Evolutionary conservation across 192 early-diverging fungal species (phyloP).

Genomic region (Coemansia nantahalensis): DNA sequence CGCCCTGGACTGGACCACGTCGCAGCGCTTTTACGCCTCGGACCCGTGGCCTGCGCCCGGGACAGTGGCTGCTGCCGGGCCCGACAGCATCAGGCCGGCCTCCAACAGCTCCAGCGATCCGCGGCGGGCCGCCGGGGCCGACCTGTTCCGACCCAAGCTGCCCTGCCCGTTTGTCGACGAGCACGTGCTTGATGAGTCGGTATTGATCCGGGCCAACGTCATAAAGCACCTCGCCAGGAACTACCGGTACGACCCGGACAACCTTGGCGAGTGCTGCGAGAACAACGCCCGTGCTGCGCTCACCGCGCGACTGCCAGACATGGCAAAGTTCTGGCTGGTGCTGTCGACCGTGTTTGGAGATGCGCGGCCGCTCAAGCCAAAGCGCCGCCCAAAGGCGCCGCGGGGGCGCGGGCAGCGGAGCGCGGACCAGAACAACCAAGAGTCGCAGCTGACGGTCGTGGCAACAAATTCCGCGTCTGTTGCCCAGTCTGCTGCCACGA

Average conservation of each 20-base stretch:
- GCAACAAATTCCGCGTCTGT: background rate
- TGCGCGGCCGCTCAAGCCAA: slow-evolving; percentile 24
- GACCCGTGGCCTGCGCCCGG: background rate
- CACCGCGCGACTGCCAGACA: slow-evolving; percentile 10
- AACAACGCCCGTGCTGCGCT: slow-evolving; percentile 17
- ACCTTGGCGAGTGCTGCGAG: slow-evolving; percentile 34
- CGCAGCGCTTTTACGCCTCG: background rate
- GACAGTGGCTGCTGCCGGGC: too few species aligned
- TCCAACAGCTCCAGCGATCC: too few species aligned
- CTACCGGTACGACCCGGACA: slow-evolving; percentile 47
- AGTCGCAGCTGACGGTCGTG: background rate
- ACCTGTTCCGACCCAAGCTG: slow-evolving; percentile 24
- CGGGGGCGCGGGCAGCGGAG: background rate
- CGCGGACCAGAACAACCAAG: background rate
- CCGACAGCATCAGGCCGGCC: too few species aligned
- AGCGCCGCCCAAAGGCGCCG: slow-evolving; percentile 5
- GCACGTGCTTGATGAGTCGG: slow-evolving; percentile 21
- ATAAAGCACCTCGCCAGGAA: slow-evolving; percentile 28
- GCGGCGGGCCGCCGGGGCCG: background rate
- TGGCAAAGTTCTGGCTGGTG: slow-evolving; percentile 47
- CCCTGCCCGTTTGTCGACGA: slow-evolving; percentile 45
- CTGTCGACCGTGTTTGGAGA: slow-evolving; percentile 37
- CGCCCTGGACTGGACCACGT: background rate
- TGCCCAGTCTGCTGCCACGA: slow-evolving; percentile 18
- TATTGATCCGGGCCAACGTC: slow-evolving; percentile 9